Base-by-base conservation (phyloP, 2,329 filamentous ascomycete genomes). In the Coleophoma crateriformis region DNA sequence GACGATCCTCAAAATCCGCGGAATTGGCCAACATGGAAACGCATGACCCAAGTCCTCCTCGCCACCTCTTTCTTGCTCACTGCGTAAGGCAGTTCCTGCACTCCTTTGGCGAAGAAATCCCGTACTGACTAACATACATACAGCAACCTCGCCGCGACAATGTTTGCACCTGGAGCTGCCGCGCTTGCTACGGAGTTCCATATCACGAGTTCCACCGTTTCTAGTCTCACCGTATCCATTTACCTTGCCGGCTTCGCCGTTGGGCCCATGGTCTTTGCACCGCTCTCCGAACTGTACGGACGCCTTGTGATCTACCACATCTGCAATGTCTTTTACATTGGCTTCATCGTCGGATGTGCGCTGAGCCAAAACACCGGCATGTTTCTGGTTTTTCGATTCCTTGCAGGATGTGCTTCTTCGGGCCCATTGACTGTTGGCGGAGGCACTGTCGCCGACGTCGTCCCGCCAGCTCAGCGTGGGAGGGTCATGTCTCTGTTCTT, bases 111-210 rank as follows among this genome's bases (percentile, higher is more conserved):
- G 45, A 59, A 54, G 50, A 51, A 52, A 49, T 47, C 43, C 35
- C 15, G 35, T 45, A 45, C 41, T 50, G 45, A 49, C 43, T 41
- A 42, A 47, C 33, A 48, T 22, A 45, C 19, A 19, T 19, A 19
- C 19, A 54, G 52, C 35, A 50, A 52, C 12, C 52, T 66, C 46
- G 61, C 52, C 20, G 57, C 72, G 5, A 73, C 71, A 11, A 86
- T 87, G 69, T 85, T 89, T 59, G 84, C 85, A 0, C 85, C 85
- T 0, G 84, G 79, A 8, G 79, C 87, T 0, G 75, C 78, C 0
- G 67, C 80, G 4, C 71, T 88, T 0, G 77, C 85, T 71, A 49
- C 60, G 11, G 81, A 87, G 15, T 88, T 89, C 54, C 33, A 70
- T 20, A 69, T 68, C 4, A 65, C 60, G 13, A 68, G 61, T 50